Percentiles rank a stretch among this genome's conserved stretches.
These are phyloP conservation scores for Fraxinus greggii DNA, from an alignment of 305 asterid genomes.

Conservation along the genomic window DNA sequence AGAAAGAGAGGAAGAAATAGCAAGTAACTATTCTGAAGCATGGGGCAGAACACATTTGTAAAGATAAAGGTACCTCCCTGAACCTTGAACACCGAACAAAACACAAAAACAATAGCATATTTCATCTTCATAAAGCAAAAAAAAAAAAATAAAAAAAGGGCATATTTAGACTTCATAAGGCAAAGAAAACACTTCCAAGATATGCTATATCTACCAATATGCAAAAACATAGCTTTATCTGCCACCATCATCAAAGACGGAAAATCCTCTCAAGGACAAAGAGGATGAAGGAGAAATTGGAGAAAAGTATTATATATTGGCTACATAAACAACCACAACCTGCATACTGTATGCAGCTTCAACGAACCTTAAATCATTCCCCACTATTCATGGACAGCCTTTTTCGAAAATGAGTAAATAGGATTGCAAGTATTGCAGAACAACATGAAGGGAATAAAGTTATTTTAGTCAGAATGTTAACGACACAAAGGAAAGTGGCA, in stretches of 20 bases:
- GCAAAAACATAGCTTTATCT: background rate
- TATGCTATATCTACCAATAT: background rate
- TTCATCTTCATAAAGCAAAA: background rate
- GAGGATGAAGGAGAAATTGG: slow-evolving; percentile 7
- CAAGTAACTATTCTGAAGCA: background rate
- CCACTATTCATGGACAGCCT: slow-evolving; percentile 38
- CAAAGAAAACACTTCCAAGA: background rate
- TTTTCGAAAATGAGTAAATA: slow-evolving; percentile 32
- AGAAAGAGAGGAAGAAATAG: background rate
- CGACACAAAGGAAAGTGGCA: background rate
- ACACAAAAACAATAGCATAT: slow-evolving; percentile 1
- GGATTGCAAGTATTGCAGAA: slow-evolving; percentile 27
- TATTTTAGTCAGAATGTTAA: slow-evolving; percentile 6
- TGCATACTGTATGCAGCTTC: slow-evolving; percentile 36
- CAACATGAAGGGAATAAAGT: slow-evolving; percentile 25
- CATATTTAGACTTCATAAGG: background rate
- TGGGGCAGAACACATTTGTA: background rate
- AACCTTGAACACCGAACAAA: background rate
- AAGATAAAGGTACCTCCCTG: background rate
- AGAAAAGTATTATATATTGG: slow-evolving; percentile 20
- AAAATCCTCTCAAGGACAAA: slow-evolving; percentile 3
- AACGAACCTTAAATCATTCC: slow-evolving; percentile 28
- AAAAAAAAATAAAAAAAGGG: background rate
- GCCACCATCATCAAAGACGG: background rate
- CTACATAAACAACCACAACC: slow-evolving; percentile 32